Evolutionary conservation across 2,329 filamentous ascomycete species (phyloP).

Genomic region (Scedosporium minutisporum): DNA sequence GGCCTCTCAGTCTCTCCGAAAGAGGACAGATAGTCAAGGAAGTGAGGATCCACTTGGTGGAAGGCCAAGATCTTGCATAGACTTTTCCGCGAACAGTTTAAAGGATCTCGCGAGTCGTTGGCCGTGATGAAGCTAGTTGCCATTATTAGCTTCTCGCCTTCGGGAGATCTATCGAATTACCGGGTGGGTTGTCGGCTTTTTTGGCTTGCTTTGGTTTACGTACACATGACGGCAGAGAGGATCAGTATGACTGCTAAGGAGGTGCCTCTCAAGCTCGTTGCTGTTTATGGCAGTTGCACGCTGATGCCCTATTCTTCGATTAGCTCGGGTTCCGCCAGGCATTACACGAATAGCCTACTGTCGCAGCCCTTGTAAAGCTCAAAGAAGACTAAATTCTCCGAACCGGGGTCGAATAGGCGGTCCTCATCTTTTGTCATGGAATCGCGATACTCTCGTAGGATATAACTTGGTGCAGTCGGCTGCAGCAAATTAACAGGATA

Average conservation of each 20-base stretch:
- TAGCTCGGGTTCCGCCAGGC: not conserved
- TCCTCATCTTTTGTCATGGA: not conserved
- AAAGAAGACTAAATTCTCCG: not conserved
- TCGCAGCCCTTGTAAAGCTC: not conserved
- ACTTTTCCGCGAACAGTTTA: not conserved
- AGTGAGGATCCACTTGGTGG: not conserved
- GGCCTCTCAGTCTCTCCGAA: not conserved
- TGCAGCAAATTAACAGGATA: not conserved
- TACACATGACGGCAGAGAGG: not conserved
- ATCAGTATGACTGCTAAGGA: not conserved
- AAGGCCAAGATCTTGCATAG: not conserved
- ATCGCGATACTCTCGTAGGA: not conserved
- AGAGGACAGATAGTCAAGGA: not conserved
- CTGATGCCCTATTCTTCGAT: not conserved
- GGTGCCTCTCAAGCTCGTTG: not conserved
- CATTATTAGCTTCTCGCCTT: not conserved
- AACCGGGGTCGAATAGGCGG: not conserved
- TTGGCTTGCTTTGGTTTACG: not conserved
- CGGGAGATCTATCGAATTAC: not conserved
- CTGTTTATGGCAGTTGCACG: not conserved
- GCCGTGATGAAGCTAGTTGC: not conserved
- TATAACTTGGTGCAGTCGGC: not conserved
- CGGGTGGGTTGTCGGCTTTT: not conserved
- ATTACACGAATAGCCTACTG: not conserved
- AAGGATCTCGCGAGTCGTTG: not conserved